Base-by-base conservation (phyloP, 371 early-diverging fungal genomes). In the Syncephalis plumigaleata region DNA sequence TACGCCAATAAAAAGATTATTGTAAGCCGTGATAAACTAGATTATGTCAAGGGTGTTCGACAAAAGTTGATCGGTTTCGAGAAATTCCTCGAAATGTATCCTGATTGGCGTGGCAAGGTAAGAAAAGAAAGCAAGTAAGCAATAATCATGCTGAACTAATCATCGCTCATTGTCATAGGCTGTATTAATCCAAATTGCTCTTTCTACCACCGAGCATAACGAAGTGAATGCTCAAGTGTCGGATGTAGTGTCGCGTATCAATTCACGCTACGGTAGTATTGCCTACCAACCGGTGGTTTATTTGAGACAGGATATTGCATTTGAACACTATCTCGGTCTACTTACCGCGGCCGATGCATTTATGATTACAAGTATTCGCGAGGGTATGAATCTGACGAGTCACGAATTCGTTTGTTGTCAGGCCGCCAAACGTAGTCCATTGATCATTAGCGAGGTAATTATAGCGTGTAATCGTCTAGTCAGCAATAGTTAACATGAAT, bases 311-410 rank as follows among this genome's bases (percentile, higher is more conserved):
- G 88, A 82, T 55, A 76, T 82, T 58, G 83, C 80, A 36, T 90
- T 73, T 56, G 70, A 73, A 43, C 88, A 96, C 55, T 85, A 96
- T 50, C 69, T 89, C 53, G 98, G 92, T 1, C 67, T 98, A 23
- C 74, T 97, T 42, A 74, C 80, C 16, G 74, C 82, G 20, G 91
- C 92, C 5, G 95, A 97, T 61, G 77, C 86, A 3, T 84, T 91
- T 53, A 59, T 94, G 1, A 86, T 98, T 50, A 96, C 95, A 1
- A 78, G 85, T 3, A 61, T 97, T 16, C 77, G 92, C 38, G 97
- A 96, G 59, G 98, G 98, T 23, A 94, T 96, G 97, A 97, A 97
- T 61, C 67, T 93, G 9, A 91, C 91, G 1, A 88, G 91, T 2
- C 89, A 92, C 56, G 98, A 98, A 63, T 96, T 84, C 55, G 77